Base-by-base conservation (phyloP, 306 rosid genomes). In the Urtica urens region DNA sequence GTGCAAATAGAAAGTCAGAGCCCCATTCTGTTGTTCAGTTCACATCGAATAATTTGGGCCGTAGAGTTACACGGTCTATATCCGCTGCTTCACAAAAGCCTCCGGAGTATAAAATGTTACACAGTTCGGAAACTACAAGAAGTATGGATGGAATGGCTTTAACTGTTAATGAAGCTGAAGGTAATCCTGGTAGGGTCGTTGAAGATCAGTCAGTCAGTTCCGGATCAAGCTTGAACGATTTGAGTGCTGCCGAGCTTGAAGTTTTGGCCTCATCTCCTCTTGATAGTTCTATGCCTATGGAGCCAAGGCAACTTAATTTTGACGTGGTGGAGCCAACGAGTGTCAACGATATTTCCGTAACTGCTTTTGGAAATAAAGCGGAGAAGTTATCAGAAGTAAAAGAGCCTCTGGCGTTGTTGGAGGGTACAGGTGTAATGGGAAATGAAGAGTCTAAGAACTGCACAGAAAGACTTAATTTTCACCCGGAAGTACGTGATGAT, bases 281-380 rank as follows among this genome's bases (percentile, higher is more conserved):
- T 77, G 76, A 63, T 68, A 58, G 38, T 51, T 59, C 29, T 12
- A 62, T 56, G 66, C 50, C 64, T 56, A 62, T 69, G 65, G 65
- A 61, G 59, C 81, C 82, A 50, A 74, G 67, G 56, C 73, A 83
- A 46, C 79, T 70, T 57, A 58, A 71, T 60, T 74, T 74, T 70
- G 86, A 63, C 64, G 67, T 66, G 5, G 53, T 55, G 3, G 84
- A 68, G 48, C 58, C 40, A 10, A 58, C 48, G 12, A 53, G 65
- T 57, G 53, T 57, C 67, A 62, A 65, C 35, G 69, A 58, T 61
- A 31, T 62, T 51, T 63, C 64, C 58, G 45, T 71, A 55, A 60
- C 49, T 46, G 59, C 66, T 40, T 29, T 53, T 55, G 24, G 50
- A 53, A 59, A 40, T 59, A 68, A 57, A 11, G 38, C 5, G 18